These are phyloP conservation scores for Penicillium nordicum DNA, from an alignment of 2,329 filamentous ascomycete species.

Conservation along the genomic window DNA sequence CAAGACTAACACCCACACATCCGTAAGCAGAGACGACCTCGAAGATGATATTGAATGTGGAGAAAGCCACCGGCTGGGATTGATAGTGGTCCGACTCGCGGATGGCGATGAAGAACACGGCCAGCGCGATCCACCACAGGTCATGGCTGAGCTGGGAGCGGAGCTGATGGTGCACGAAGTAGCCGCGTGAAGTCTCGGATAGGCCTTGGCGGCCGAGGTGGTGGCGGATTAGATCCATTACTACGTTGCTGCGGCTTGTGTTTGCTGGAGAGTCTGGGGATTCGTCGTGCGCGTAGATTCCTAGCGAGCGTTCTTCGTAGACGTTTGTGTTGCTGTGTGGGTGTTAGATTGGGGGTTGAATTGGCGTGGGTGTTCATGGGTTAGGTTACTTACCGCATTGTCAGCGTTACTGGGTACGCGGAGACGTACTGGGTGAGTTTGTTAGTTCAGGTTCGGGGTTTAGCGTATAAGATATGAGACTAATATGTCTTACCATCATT, in stretches of 20 bases:
- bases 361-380: not conserved
- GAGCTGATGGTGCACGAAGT: constrained; percentile 56
- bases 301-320: constrained; percentile 66
- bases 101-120: constrained; percentile 58
- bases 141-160: constrained; percentile 65
- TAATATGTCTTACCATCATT: constrained; percentile 33
- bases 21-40: constrained; percentile 53
- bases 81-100: constrained; percentile 58
- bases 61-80: constrained; percentile 51
- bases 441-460: constrained; percentile 7
- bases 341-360: constrained; percentile 1
- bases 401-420: constrained; percentile 36
- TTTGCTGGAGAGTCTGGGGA: constrained; percentile 16
- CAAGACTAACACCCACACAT: constrained; percentile 60
- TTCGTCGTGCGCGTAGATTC: constrained; percentile 41
- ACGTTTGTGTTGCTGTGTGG: constrained; percentile 61
- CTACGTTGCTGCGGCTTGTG: constrained; percentile 20
- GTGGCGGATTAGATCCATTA: constrained; percentile 27
- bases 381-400: constrained; percentile 27
- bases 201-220: constrained; percentile 24
- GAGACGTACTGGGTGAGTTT: constrained; percentile 31
- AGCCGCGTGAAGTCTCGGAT: constrained; percentile 40
- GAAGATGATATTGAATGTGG: constrained; percentile 57
- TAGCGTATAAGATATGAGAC: not conserved
- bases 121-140: constrained; percentile 62